Evolutionary conservation across 495 filamentous ascomycete genomes (phyloP).

Genomic region (Aspergillus carlsbadensis): DNA sequence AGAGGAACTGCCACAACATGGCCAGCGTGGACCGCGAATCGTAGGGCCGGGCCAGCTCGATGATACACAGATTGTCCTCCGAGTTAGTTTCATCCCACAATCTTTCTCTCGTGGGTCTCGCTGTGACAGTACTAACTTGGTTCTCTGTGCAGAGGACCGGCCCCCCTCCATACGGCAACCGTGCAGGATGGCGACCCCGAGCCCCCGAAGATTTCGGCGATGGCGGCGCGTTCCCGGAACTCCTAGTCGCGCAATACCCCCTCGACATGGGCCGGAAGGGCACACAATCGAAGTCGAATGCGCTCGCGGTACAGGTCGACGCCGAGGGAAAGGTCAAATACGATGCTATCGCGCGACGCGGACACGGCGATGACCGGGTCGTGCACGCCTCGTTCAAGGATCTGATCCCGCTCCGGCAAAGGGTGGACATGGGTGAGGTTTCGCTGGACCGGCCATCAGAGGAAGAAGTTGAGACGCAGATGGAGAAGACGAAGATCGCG

Average conservation of each 20-base stretch:
- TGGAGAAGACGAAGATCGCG: slow-evolving; percentile 85
- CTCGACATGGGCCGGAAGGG: slow-evolving; percentile 88
- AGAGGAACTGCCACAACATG: slow-evolving; percentile 72
- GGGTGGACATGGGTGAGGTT: slow-evolving; percentile 90
- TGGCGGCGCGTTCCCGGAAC: slow-evolving; percentile 94
- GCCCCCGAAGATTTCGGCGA: slow-evolving; percentile 89
- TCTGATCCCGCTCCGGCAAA: slow-evolving; percentile 89
- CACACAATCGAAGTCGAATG: slow-evolving; percentile 70
- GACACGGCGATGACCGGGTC: slow-evolving; percentile 78
- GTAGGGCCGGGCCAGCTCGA: slow-evolving; percentile 75
- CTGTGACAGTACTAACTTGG: slow-evolving; percentile 7
- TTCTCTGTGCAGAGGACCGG: slow-evolving; percentile 60
- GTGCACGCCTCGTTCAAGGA: slow-evolving; percentile 96
- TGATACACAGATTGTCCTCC: slow-evolving; percentile 82
- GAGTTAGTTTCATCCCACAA: no score
- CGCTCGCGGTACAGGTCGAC: slow-evolving; percentile 88
- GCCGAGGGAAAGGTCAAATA: slow-evolving; percentile 92
- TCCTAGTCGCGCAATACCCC: slow-evolving; percentile 92
- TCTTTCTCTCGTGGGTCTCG: no score
- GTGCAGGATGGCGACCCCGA: slow-evolving; percentile 84
- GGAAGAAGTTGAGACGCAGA: slow-evolving; percentile 77
- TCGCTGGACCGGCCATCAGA: slow-evolving; percentile 83
- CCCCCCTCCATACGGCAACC: slow-evolving; percentile 83
- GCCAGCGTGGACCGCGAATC: slow-evolving; percentile 74
- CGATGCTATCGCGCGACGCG: slow-evolving; percentile 89